Evolutionary conservation across 2,329 filamentous ascomycete genomes (phyloP).

Genomic region (Didymella exigua): DNA sequence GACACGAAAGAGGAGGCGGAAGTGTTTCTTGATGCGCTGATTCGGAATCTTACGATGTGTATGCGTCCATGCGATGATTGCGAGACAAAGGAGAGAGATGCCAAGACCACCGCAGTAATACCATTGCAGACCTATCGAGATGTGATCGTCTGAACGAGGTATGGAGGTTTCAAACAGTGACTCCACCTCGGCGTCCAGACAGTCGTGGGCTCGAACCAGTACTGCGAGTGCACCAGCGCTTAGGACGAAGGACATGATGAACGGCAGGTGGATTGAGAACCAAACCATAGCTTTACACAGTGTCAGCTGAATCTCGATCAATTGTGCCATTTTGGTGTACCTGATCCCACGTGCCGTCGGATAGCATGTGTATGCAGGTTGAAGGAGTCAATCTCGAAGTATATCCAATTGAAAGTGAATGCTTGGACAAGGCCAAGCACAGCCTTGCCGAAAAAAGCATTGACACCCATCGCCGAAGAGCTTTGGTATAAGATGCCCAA

Average conservation of each 20-base stretch:
- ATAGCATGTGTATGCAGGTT: slow-evolving; percentile 67
- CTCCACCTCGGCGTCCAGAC: slow-evolving; percentile 54
- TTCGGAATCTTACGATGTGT: slow-evolving; percentile 60
- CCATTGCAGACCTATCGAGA: slow-evolving; percentile 62
- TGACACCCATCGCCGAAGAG: slow-evolving; percentile 57
- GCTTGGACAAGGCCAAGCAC: slow-evolving; percentile 63
- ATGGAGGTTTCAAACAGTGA: slow-evolving; percentile 59
- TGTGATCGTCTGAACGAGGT: slow-evolving; percentile 55
- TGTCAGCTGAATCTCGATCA: not conserved
- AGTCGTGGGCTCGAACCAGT: slow-evolving; percentile 65
- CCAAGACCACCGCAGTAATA: slow-evolving; percentile 69
- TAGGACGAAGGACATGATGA: slow-evolving; percentile 68
- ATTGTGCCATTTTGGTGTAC: slow-evolving; percentile 37
- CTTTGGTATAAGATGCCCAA: slow-evolving; percentile 67
- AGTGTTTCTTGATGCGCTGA: slow-evolving; percentile 57
- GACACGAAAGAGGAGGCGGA: slow-evolving; percentile 59
- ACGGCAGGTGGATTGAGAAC: slow-evolving; percentile 63
- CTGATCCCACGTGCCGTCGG: slow-evolving; percentile 55
- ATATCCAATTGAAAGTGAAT: slow-evolving; percentile 67
- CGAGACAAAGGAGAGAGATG: slow-evolving; percentile 61
- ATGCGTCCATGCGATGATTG: slow-evolving; percentile 61
- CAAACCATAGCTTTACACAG: slow-evolving; percentile 57
- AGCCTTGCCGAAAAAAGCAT: slow-evolving; percentile 67
- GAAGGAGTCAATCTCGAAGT: slow-evolving; percentile 66
- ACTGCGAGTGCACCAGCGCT: slow-evolving; percentile 63